Evolutionary conservation across 73 alveolate species (phyloP).

Genomic region (Paramecium bursaria): DNA sequence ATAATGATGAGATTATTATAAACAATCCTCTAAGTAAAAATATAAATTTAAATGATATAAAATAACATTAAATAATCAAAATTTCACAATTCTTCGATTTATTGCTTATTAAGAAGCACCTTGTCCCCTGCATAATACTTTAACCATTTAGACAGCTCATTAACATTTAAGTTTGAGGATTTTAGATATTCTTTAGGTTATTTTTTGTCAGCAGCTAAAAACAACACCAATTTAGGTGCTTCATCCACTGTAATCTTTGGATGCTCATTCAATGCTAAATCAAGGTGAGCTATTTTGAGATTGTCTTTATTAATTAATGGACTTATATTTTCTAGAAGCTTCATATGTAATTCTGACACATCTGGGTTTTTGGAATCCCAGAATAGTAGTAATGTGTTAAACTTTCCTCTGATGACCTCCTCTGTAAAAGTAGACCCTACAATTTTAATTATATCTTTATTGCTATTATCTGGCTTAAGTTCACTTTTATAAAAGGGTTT

Average conservation of each 20-base stretch:
- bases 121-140: conserved; percentile 17
- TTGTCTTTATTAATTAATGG: conserved; percentile 31
- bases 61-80: no score
- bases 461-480: not conserved
- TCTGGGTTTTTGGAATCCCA: conserved; percentile 55
- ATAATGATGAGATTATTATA: no score
- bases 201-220: conserved; percentile 30
- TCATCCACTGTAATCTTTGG: conserved; percentile 32
- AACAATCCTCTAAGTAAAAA: no score
- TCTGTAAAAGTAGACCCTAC: conserved; percentile 32
- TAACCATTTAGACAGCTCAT: conserved; percentile 28
- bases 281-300: conserved; percentile 16
- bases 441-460: conserved; percentile 1
- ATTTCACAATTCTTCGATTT: no score
- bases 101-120: conserved; percentile 34
- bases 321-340: conserved; percentile 6
- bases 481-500: conserved; percentile 13
- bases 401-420: not conserved
- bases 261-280: conserved; percentile 44
- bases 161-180: not conserved
- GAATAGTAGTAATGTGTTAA: conserved; percentile 9
- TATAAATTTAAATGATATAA: no score
- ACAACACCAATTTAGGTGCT: conserved; percentile 36
- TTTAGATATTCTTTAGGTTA: conserved; percentile 29
- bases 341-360: not conserved